Base-by-base conservation (phyloP, 306 rosid genomes). In the Ziziphus jujuba region DNA sequence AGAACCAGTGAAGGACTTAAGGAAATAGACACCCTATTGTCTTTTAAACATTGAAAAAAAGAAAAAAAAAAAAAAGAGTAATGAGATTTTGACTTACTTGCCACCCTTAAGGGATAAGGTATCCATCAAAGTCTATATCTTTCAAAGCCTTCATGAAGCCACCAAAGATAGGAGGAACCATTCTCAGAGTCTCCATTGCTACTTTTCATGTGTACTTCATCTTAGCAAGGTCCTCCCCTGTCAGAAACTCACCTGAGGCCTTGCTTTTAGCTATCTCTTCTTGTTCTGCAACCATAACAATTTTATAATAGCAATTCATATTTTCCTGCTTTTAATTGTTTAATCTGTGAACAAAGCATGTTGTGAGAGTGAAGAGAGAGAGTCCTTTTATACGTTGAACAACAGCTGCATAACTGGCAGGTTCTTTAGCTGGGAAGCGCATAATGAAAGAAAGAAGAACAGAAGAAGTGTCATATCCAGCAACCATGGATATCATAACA, bases 151-250 rank as follows among this genome's bases (percentile, higher is more conserved):
- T 79, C 61, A 86, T 79, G 77, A 89, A 84, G 66, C 81, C 66
- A 65, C 89, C 89, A 65, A 84, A 87, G 20, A 87, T 2, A 3
- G 92, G 98, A 79, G 96, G 89, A 77, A 79, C 20, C 35, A 81
- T 28, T 53, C 96, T 84, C 38, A 92, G 71, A 38, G 87, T 89
- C 71, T 91, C 96, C 80, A 63, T 23, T 63, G 89, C 95, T 56
- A 87, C 95, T 82, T 77, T 80, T 90, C 98, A 89, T 19, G 96
- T 87, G 86, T 80, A 84, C 86, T 85, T 92, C 98, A 89, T 92
- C 80, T 87, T 80, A 61, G 82, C 60, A 61, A 89, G 81, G 81
- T 92, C 98, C 79, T 85, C 86, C 95, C 95, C 89, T 0, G 82
- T 87, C 43, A 91, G 79, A 13, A n/a, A 19, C 67, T 85, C 89